A percentile compares a stretch with the other conserved stretches of the same genome.
phyloP scores from a whole-genome alignment of 495 filamentous ascomycete genomes.

The Aspergillus heteromorphus region DNA sequence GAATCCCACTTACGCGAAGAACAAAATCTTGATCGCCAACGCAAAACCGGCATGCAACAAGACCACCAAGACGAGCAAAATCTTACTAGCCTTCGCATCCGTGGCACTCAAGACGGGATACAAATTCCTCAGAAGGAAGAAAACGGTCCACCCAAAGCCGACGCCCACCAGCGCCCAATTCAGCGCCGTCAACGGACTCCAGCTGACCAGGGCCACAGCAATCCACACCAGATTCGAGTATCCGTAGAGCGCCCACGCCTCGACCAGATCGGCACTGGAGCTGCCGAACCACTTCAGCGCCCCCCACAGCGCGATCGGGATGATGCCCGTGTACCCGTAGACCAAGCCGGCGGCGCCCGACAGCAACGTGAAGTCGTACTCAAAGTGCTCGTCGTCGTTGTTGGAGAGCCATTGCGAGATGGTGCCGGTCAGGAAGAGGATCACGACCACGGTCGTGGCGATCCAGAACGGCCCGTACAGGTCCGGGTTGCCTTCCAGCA shows the following conservation, averaged over 20 bases:
- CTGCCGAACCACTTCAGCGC: constrained; percentile 90
- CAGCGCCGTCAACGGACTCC: constrained; percentile 74
- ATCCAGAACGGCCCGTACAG: constrained; percentile 97
- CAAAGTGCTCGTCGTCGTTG: constrained; percentile 56
- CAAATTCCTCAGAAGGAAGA: constrained; percentile 86
- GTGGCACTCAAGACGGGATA: constrained; percentile 92
- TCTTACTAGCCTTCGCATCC: constrained; percentile 84
- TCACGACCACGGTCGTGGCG: constrained; percentile 93
- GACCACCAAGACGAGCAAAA: constrained; percentile 78
- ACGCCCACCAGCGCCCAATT: constrained; percentile 93
- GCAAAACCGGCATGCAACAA: constrained; percentile 80
- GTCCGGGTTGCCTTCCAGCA: constrained; percentile 95
- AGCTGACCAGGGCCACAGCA: constrained; percentile 84
- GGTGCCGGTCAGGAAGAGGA: constrained; percentile 89
- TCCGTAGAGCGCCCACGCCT: constrained; percentile 91
- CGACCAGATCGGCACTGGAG: constrained; percentile 72
- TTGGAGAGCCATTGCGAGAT: constrained; percentile 81
- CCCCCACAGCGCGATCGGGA: constrained; percentile 83
- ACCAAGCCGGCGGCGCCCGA: constrained; percentile 80
- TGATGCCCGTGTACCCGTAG: constrained; percentile 85
- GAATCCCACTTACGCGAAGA: constrained; percentile 68
- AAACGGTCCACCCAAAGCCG: constrained; percentile 79
- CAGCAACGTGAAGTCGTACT: constrained; percentile 84
- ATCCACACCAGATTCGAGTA: constrained; percentile 97
- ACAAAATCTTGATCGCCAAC: constrained; percentile 89